phyloP scores from a whole-genome alignment of 192 early-diverging fungal genomes.

The Gryganskiella cystojenkinii region DNA sequence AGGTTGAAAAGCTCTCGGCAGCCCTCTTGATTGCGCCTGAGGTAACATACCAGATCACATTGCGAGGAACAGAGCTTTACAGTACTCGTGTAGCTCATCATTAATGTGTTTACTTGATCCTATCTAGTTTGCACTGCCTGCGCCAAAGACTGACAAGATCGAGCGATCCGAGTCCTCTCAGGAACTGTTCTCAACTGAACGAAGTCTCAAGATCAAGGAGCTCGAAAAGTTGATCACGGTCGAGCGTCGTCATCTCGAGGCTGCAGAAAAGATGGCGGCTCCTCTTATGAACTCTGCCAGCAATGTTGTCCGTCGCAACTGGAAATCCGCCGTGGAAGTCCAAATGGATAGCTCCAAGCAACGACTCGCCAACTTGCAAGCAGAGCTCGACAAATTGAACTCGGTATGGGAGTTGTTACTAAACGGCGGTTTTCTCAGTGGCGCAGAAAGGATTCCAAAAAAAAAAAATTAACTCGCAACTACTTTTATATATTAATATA shows the following conservation, averaged over 20 bases:
- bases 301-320: conserved; percentile 35
- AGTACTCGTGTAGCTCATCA: too few species aligned
- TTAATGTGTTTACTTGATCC: too few species aligned
- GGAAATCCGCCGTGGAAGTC: conserved; percentile 48
- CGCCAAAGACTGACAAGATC: background rate
- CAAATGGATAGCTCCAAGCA: conserved; percentile 49
- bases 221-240: conserved; percentile 44
- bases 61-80: too few species aligned
- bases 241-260: conserved; percentile 41
- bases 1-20: conserved; percentile 26
- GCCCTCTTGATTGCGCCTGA: conserved; percentile 8
- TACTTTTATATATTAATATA: background rate
- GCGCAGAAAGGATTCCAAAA: too few species aligned
- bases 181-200: conserved; percentile 34
- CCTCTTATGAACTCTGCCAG: conserved; percentile 39
- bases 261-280: conserved; percentile 51
- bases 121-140: background rate
- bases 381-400: conserved; percentile 36
- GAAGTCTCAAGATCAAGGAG: conserved; percentile 34
- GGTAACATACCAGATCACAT: too few species aligned
- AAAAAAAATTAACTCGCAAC: background rate
- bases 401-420: conserved; percentile 24
- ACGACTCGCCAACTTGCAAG: conserved; percentile 8
- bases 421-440: too few species aligned
- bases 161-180: conserved; percentile 20